phyloP scores from a whole-genome alignment of 2,329 filamentous ascomycete genomes.

The Paecilomyces variotii region DNA sequence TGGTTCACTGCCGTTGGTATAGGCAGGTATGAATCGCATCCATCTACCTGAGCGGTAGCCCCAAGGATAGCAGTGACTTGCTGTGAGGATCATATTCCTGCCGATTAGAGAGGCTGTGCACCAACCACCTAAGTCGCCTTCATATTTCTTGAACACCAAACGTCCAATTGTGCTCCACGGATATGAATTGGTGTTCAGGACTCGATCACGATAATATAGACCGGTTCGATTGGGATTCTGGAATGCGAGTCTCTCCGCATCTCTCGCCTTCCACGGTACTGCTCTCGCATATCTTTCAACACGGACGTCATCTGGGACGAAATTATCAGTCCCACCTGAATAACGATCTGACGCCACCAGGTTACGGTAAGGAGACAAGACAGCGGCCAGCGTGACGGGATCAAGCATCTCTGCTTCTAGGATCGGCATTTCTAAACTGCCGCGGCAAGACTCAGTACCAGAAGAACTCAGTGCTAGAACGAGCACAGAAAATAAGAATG shows the following conservation, averaged over 20 bases:
- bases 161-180: constrained; percentile 15
- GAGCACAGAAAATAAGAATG: background rate
- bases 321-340: constrained; percentile 8
- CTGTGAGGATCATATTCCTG: constrained; percentile 13
- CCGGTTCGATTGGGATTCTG: constrained; percentile 2
- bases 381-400: background rate
- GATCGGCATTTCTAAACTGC: background rate
- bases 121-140: constrained; percentile 13
- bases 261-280: constrained; percentile 2
- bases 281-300: background rate
- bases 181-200: constrained; percentile 9
- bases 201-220: constrained; percentile 7
- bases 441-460: background rate
- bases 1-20: constrained; percentile 10
- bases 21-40: constrained; percentile 15
- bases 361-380: background rate
- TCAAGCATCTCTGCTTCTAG: constrained; percentile 2
- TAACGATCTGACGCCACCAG: background rate
- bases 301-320: constrained; percentile 1
- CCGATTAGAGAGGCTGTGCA: constrained; percentile 15
- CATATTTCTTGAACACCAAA: constrained; percentile 11
- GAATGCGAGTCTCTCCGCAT: constrained; percentile 2
- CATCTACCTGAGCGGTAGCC: constrained; percentile 10
- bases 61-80: constrained; percentile 17
- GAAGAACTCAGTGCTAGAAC: background rate